A percentile compares a stretch with the other conserved stretches of the same genome.
phyloP scores from a whole-genome alignment of 2,329 filamentous ascomycete genomes.

The Colletotrichum agaves region DNA sequence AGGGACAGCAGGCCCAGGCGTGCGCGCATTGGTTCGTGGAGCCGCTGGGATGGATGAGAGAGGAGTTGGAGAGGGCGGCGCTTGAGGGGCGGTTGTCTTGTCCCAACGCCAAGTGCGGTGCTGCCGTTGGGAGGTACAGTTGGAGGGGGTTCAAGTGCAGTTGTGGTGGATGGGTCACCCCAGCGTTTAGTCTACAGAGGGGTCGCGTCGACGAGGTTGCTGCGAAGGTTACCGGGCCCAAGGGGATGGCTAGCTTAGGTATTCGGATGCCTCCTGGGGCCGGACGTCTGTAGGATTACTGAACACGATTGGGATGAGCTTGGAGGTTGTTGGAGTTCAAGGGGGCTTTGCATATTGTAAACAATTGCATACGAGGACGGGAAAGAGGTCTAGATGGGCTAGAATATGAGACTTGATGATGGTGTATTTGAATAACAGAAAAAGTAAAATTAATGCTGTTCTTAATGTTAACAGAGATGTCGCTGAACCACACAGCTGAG shows the following conservation, averaged over 20 bases:
- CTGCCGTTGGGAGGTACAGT: slow-evolving; percentile 90
- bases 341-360: neutral
- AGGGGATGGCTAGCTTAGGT: slow-evolving; percentile 48
- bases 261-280: slow-evolving; percentile 67
- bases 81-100: slow-evolving; percentile 88
- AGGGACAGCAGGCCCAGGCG: slow-evolving; percentile 28
- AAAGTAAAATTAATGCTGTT: neutral
- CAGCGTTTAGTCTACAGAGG: slow-evolving; percentile 87
- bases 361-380: too few species aligned
- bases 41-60: slow-evolving; percentile 93
- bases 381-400: too few species aligned
- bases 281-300: slow-evolving; percentile 22
- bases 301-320: neutral
- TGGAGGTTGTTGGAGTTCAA: neutral
- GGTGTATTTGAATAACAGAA: too few species aligned
- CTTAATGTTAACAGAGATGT: neutral
- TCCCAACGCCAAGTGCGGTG: slow-evolving; percentile 79
- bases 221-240: slow-evolving; percentile 41
- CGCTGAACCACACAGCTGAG: too few species aligned
- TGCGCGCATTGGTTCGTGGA: slow-evolving; percentile 94
- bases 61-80: slow-evolving; percentile 81
- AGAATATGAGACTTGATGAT: too few species aligned
- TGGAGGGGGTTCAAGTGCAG: slow-evolving; percentile 97
- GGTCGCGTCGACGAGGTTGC: slow-evolving; percentile 80
- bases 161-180: slow-evolving; percentile 90